Base-by-base conservation (phyloP, 225 moss, liverwort and hornwort genomes). In the Pseudisothecium myosuroides region DNA sequence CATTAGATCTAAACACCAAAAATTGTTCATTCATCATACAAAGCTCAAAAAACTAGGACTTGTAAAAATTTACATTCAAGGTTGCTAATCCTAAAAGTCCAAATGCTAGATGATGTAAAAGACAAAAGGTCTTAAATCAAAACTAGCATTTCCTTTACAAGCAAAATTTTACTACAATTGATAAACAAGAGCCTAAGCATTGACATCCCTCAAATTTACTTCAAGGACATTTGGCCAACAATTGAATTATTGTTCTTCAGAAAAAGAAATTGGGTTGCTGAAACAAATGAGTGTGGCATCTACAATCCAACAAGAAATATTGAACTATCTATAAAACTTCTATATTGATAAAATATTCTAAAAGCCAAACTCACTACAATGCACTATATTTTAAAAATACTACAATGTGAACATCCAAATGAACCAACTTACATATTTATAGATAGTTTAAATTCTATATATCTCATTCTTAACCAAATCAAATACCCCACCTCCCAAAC, bases 1-100 rank as follows among this genome's bases (percentile, higher is more conserved):
- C 32, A 19, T 2, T 20, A 75, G 4, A 31, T 76, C 4, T 76
- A 76, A 18, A 13, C 7, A 21, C 20, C 7, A 50, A 50, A 76
- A 20, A 32, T 6, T 36, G 2, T 49, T 47, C 8, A 2, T 39
- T 39, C 23, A 22, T 69, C 6, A 0, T 6, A 68, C 14, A 47
- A 74, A 47, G 6, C 11, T 74, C 21, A 13, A 34, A 21, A 12
- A 52, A 21, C 2, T 76, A 76, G 0, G 8, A 76, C 2, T 34
- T 0, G 0, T 18, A 49, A 49, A 47, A 49, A 19, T 31, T 17
- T 28, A 49, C 11, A 74, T 32, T 75, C 31, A 32, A 49, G 4
- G 4, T 1, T 0, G 2, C 7, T 11, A 74, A 47, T 4, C 4
- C 0, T 47, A 6, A 17, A 17, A 28, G 3, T 47, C 2, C 1